These are phyloP conservation scores for Coemansia biformis DNA, from an alignment of 192 early-diverging fungal genomes.

Conservation along the genomic window DNA sequence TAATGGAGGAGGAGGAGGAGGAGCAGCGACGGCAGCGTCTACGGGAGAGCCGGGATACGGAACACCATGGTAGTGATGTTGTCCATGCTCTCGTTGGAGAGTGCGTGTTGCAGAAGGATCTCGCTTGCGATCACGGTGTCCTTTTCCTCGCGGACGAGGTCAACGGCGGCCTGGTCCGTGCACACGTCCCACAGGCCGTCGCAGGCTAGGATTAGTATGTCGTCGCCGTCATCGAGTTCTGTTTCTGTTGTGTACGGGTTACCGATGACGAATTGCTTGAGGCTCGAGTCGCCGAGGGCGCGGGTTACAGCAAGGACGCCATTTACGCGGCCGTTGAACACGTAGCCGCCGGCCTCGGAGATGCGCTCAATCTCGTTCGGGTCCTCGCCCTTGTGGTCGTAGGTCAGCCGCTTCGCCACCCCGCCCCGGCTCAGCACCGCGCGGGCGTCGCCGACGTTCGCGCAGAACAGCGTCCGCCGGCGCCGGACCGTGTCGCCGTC, in stretches of 20 bases:
- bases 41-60: constrained; percentile 38
- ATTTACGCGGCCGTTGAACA: constrained; percentile 97
- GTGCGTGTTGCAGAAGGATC: constrained; percentile 74
- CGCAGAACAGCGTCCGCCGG: constrained; percentile 68
- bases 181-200: constrained; percentile 99
- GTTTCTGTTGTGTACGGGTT: constrained; percentile 95
- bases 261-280: constrained; percentile 97
- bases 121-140: constrained; percentile 78
- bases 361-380: constrained; percentile 83
- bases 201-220: constrained; percentile 89
- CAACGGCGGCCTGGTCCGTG: constrained; percentile 86
- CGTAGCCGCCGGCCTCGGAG: constrained; percentile 88
- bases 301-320: constrained; percentile 93
- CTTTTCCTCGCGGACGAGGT: constrained; percentile 68
- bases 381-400: constrained; percentile 98
- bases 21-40: too few relatives aligned
- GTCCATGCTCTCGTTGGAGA: constrained; percentile 90
- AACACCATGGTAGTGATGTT: constrained; percentile 91
- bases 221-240: constrained; percentile 64
- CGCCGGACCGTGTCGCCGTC: constrained; percentile 10
- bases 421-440: constrained; percentile 87
- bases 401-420: constrained; percentile 79
- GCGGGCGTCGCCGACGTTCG: constrained; percentile 96
- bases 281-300: constrained; percentile 87
- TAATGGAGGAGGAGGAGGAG: too few relatives aligned